phyloP scores from a whole-genome alignment of 2,329 filamentous ascomycete genomes.

The Cladophialophora exuberans region DNA sequence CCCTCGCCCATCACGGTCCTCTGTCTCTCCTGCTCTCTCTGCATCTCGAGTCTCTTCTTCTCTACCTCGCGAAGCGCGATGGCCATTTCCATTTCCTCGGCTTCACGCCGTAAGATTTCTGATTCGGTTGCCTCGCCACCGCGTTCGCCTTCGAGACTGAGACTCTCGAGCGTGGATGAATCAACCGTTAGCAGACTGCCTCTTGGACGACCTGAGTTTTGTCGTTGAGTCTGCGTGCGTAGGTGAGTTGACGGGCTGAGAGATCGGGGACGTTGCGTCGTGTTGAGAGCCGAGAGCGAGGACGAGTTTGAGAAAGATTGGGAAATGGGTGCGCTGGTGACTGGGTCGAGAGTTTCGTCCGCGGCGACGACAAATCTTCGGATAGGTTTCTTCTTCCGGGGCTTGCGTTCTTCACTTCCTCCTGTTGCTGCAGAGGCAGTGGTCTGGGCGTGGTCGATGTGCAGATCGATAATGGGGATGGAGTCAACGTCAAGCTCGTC shows the following conservation, averaged over 20 bases:
- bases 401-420: conserved; percentile 29
- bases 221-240: background rate
- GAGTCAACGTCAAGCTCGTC: conserved; percentile 90
- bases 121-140: conserved; percentile 36
- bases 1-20: conserved; percentile 50
- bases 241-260: conserved; percentile 14
- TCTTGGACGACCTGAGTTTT: conserved; percentile 43
- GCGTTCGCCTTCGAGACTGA: conserved; percentile 68
- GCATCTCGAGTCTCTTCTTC: conserved; percentile 81
- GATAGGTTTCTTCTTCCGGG: conserved; percentile 43
- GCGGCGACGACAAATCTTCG: conserved; percentile 69
- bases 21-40: conserved; percentile 49
- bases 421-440: conserved; percentile 8
- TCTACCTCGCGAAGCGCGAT: conserved; percentile 89
- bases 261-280: conserved; percentile 20
- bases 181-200: conserved; percentile 81
- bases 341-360: conserved; percentile 70
- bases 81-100: conserved; percentile 86
- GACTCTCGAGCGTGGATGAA: conserved; percentile 75
- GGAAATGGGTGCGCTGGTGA: conserved; percentile 42
- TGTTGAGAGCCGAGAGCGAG: conserved; percentile 21
- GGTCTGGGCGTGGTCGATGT: conserved; percentile 63
- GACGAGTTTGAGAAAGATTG: conserved; percentile 35
- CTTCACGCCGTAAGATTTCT: conserved; percentile 64
- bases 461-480: conserved; percentile 93